Base-by-base conservation (phyloP, 306 rosid species). In the Alnus glutinosa region DNA sequence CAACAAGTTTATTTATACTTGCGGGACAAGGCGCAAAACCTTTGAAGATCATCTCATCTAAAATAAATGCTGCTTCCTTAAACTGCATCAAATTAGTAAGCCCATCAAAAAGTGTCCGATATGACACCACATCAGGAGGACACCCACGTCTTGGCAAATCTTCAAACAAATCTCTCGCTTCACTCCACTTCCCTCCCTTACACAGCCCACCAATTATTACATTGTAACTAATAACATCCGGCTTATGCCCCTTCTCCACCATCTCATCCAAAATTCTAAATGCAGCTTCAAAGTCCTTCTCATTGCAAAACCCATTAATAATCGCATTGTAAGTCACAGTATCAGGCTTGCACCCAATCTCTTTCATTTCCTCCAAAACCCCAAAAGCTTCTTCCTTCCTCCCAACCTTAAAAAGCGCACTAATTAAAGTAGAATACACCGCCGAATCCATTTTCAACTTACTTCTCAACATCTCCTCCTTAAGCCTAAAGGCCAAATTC, bases 21-120 rank as follows among this genome's bases (percentile, higher is more conserved):
- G n/a, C 49, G 0, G 0, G 18, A 75, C 57, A 74, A 7, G 94
- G 96, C 14, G 70, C 76, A 66, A 73, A 86, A 19, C 96, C 90
- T 87, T 88, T 83, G 74, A 89, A 94, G 49, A 92, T 47, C 98
- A 90, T 90, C 89, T 92, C 96, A 44, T 92, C 97, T 62, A 92
- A 54, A 76, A 90, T 50, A 34, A 81, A 61, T 13, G 87, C 84
- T 51, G 96, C 97, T 79, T 90, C 97, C 77, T 54, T 75, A 66
- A 88, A 85, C 80, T 83, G 90, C 77, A 58, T 80, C 66, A 80
- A 84, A 47, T 42, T 64, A 71, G 89, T 85, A 47, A 94, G 85
- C 71, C 96, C 94, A 63, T 82, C 87, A 73, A 92, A 92, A 42
- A 94, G 78, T 0, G 78, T 88, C 52, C 98, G 87, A 70, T 90